phyloP scores from a whole-genome alignment of 306 rosid genomes.

The Ormosia emarginata region DNA sequence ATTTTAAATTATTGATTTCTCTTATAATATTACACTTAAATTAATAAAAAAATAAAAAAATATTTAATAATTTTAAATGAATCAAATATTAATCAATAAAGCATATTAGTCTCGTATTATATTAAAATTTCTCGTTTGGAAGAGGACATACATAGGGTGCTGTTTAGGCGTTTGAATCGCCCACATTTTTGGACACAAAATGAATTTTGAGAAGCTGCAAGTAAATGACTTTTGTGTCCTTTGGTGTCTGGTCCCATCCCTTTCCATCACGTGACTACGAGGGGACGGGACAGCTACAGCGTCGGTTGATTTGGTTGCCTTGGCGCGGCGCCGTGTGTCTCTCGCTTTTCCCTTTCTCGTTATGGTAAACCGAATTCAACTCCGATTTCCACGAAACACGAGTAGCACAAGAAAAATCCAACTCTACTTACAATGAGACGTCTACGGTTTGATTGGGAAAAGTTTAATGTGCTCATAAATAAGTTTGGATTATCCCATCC shows the following conservation, averaged over 20 bases:
- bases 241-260: neutral
- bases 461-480: too few species aligned
- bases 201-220: rapidly evolving
- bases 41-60: too few species aligned
- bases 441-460: too few species aligned
- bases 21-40: too few species aligned
- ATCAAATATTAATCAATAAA: too few species aligned
- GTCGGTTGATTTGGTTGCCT: neutral
- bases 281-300: neutral
- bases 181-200: neutral
- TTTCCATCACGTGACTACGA: neutral
- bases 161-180: neutral
- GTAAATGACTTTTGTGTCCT: constrained; percentile 16
- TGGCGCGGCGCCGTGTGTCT: neutral
- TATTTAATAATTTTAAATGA: too few species aligned
- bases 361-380: neutral
- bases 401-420: neutral
- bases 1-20: too few species aligned
- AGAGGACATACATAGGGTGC: too few species aligned
- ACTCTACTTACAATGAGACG: neutral
- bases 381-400: neutral
- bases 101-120: too few species aligned
- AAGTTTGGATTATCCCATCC: too few species aligned
- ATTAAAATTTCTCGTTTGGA: too few species aligned
- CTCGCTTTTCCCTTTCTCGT: neutral